phyloP scores from a whole-genome alignment of 371 early-diverging fungal species.

The Zychaea mexicana region DNA sequence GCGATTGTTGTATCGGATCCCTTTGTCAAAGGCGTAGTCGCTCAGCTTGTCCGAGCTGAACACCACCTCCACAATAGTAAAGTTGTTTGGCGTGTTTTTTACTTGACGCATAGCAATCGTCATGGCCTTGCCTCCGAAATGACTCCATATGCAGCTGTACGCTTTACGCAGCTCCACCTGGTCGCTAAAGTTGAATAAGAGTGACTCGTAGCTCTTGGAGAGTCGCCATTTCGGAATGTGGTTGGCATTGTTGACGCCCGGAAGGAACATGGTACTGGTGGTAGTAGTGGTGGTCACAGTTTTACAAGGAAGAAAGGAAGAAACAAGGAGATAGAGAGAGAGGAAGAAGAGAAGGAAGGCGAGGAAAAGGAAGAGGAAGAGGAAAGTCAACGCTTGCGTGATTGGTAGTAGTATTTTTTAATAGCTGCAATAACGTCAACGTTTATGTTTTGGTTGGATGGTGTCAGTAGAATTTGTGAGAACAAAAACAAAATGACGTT shows the following conservation, averaged over 20 bases:
- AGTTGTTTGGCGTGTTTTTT: neutral
- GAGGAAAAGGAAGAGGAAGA: too few relatives aligned
- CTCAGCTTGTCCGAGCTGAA: neutral
- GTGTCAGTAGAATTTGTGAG: too few relatives aligned
- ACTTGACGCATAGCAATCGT: neutral
- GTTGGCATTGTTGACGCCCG: neutral
- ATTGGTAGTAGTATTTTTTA: too few relatives aligned
- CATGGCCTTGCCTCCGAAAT: neutral
- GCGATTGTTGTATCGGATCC: neutral
- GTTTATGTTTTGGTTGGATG: too few relatives aligned
- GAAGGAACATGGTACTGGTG: neutral
- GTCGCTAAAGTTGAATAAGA: neutral
- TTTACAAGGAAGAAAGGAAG: neutral
- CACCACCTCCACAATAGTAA: neutral
- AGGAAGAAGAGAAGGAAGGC: too few relatives aligned
- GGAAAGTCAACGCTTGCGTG: too few relatives aligned
- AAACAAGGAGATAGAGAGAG: neutral
- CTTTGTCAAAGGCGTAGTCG: neutral
- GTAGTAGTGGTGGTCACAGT: too few relatives aligned
- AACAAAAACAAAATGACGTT: too few relatives aligned
- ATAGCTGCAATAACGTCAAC: too few relatives aligned
- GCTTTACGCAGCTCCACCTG: neutral
- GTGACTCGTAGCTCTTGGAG: neutral
- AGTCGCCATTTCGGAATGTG: neutral
- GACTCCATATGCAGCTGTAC: neutral